Evolutionary conservation across 108 stramenopile species (phyloP).

Genomic region (Chaetoceros muelleri): DNA sequence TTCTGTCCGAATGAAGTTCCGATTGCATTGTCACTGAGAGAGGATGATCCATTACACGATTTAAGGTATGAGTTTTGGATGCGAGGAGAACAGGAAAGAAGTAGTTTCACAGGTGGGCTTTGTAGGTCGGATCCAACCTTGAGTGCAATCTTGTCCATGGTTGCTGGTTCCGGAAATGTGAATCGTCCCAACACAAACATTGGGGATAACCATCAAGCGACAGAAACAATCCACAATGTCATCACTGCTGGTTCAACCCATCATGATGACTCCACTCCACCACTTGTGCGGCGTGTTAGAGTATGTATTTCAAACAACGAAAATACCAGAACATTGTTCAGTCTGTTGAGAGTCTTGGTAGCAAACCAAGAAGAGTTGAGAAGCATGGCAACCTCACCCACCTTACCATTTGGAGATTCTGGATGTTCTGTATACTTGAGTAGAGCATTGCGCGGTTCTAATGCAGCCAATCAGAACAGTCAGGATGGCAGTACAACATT

Average conservation of each 20-base stretch:
- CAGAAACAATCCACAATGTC: too few relatives aligned
- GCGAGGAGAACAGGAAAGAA: conserved; percentile 49
- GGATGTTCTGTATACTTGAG: not conserved
- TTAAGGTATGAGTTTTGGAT: conserved; percentile 85
- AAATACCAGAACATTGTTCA: conserved; percentile 76
- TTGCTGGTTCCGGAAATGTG: not conserved
- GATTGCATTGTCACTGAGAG: conserved; percentile 55
- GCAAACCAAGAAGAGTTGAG: conserved; percentile 56
- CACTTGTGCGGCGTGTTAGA: conserved; percentile 68
- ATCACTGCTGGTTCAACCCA: not conserved
- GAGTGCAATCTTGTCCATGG: conserved; percentile 1
- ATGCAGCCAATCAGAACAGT: not conserved
- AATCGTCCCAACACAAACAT: not conserved
- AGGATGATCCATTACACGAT: conserved; percentile 46
- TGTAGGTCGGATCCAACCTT: conserved; percentile 4
- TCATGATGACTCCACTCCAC: conserved; percentile 6
- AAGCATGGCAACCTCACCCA: conserved; percentile 32
- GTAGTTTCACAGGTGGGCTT: not conserved
- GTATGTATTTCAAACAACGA: conserved; percentile 95
- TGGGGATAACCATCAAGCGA: too few relatives aligned
- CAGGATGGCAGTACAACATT: not conserved
- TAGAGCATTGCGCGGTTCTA: not conserved
- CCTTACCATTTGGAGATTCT: conserved; percentile 1
- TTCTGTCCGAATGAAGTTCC: conserved; percentile 98
- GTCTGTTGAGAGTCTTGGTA: conserved; percentile 69